Evolutionary conservation across 2,329 filamentous ascomycete species (phyloP).

Genomic region (Ceratocystiopsis sp.): DNA sequence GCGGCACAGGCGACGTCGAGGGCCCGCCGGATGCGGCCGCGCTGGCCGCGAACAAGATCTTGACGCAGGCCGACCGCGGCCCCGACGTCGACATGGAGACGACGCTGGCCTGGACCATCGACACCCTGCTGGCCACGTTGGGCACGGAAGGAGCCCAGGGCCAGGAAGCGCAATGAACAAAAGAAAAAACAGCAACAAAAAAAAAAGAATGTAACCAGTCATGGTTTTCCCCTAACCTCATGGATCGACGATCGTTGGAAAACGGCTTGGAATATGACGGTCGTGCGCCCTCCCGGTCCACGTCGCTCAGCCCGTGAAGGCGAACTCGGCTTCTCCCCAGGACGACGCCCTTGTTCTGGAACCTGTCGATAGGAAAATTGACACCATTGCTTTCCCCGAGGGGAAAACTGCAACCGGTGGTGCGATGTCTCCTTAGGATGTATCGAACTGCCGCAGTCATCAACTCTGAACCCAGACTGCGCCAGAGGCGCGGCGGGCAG

Average conservation of each 20-base stretch:
- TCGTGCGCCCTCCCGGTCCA: conserved; percentile 36
- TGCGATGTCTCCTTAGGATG: conserved; percentile 59
- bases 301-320: conserved; percentile 50
- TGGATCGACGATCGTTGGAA: conserved; percentile 70
- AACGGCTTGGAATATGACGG: conserved; percentile 84
- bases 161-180: too few species aligned
- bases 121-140: conserved; percentile 13
- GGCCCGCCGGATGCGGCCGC: conserved; percentile 31
- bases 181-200: background rate
- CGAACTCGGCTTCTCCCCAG: conserved; percentile 46
- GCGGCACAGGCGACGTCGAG: conserved; percentile 44
- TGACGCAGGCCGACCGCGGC: conserved; percentile 28
- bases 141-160: background rate
- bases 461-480: conserved; percentile 46
- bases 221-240: conserved; percentile 90
- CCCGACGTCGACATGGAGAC: conserved; percentile 41
- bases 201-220: conserved; percentile 44
- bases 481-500: conserved; percentile 26
- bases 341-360: conserved; percentile 53
- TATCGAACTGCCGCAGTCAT: conserved; percentile 75
- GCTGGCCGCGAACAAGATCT: conserved; percentile 22
- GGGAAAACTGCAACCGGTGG: conserved; percentile 12
- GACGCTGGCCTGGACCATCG: conserved; percentile 52
- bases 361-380: conserved; percentile 91
- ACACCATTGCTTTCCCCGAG: conserved; percentile 41